Evolutionary conservation across 192 early-diverging fungal genomes (phyloP).

Genomic region (Rhizophlyctis rosea): DNA sequence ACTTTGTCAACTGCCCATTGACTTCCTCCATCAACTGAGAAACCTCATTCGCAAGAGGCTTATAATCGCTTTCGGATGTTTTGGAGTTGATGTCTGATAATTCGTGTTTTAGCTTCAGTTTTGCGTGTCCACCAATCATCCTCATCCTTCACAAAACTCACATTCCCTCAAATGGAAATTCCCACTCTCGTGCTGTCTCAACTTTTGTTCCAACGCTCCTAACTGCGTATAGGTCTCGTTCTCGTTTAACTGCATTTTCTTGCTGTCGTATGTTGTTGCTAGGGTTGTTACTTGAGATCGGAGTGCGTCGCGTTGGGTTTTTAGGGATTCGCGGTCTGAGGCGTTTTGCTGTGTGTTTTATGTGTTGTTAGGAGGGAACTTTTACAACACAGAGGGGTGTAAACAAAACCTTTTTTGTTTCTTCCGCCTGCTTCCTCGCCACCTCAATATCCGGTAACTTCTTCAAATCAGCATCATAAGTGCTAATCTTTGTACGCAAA

Average conservation of each 20-base stretch:
- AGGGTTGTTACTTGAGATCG: constrained; percentile 33
- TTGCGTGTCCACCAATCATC: neutral
- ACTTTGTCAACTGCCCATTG: constrained; percentile 42
- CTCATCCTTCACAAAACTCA: constrained; percentile 26
- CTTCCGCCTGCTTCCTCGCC: constrained; percentile 21
- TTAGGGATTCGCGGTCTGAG: constrained; percentile 33
- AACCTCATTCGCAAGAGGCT: constrained; percentile 39
- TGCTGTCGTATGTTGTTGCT: constrained; percentile 42
- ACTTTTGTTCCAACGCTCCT: constrained; percentile 47
- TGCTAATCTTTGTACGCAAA: constrained; percentile 36
- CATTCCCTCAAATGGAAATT: constrained; percentile 56
- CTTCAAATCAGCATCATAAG: constrained; percentile 28
- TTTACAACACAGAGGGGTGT: too few species aligned
- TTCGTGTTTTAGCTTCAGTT: too few species aligned
- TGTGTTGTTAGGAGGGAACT: too few species aligned
- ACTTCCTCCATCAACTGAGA: constrained; percentile 46
- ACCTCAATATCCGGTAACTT: constrained; percentile 46
- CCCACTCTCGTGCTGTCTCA: constrained; percentile 47
- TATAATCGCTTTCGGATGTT: constrained; percentile 57
- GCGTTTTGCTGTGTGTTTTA: constrained; percentile 47
- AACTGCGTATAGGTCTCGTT: constrained; percentile 57
- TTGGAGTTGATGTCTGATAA: constrained; percentile 54
- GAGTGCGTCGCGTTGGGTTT: constrained; percentile 32
- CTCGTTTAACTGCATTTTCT: constrained; percentile 46
- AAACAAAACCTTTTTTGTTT: neutral